phyloP scores from a whole-genome alignment of 768 basidiomycete genomes.

The Boletellus emodensis region DNA sequence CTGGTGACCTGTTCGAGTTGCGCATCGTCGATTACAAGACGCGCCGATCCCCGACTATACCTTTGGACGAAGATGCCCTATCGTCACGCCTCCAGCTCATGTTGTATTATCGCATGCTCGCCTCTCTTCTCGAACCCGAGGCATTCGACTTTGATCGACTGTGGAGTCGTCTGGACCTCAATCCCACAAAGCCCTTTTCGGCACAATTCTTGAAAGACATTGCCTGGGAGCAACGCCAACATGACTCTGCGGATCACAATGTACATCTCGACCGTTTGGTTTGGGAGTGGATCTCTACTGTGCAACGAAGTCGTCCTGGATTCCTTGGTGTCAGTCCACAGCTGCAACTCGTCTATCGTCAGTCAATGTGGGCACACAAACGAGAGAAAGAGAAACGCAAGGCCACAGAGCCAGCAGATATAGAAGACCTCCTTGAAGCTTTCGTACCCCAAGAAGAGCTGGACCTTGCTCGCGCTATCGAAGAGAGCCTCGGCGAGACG shows the following conservation, averaged over 20 bases:
- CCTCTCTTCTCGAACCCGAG: conserved; percentile 42
- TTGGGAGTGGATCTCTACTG: conserved; percentile 29
- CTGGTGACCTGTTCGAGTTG: conserved; percentile 28
- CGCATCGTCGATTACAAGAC: conserved; percentile 70
- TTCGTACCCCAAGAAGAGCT: conserved; percentile 34
- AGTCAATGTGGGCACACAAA: conserved; percentile 5
- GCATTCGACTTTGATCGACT: conserved; percentile 49
- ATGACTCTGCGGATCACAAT: conserved; percentile 14
- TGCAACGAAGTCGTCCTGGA: conserved; percentile 19
- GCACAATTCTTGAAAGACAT: conserved; percentile 40
- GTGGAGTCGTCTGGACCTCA: conserved; percentile 46
- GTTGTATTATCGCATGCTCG: conserved; percentile 69
- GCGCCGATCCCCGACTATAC: conserved; percentile 45
- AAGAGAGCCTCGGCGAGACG: conserved; percentile 39
- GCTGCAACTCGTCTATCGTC: conserved; percentile 42
- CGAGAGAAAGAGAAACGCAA: conserved; percentile 1
- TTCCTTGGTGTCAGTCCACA: conserved; percentile 32
- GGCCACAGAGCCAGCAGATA: conserved; percentile 1
- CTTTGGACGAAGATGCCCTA: conserved; percentile 53
- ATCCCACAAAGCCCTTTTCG: conserved; percentile 47
- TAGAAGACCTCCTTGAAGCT: conserved; percentile 12
- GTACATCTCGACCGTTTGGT: conserved; percentile 32
- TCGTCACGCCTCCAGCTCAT: conserved; percentile 69
- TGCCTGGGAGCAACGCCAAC: conserved; percentile 14
- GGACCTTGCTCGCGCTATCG: conserved; percentile 45